Conservation (phyloP, 2,329 filamentous ascomycete genomes). For the Ophiostoma sp. region DNA sequence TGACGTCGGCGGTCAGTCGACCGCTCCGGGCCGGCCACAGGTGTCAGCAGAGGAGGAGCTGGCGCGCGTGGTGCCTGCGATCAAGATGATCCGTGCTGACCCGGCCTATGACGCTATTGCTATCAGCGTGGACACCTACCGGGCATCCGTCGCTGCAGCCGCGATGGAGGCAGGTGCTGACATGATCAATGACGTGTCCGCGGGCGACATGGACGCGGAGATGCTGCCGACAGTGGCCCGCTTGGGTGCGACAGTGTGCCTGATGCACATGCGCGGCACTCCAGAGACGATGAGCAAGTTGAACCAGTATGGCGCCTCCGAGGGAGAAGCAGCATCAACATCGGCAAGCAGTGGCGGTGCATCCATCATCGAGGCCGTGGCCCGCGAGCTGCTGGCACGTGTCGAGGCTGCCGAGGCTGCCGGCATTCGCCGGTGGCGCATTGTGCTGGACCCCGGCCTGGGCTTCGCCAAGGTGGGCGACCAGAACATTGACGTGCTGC, state of each 20-base stretch:
- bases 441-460: slow-evolving; percentile 89
- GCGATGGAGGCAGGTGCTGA: slow-evolving; percentile 79
- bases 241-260: slow-evolving; percentile 73
- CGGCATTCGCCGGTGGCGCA: slow-evolving; percentile 87
- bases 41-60: slow-evolving; percentile 74
- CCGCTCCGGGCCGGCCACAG: slow-evolving; percentile 71
- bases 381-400: slow-evolving; percentile 66
- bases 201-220: slow-evolving; percentile 70
- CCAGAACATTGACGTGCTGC: slow-evolving; percentile 80
- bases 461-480: slow-evolving; percentile 84
- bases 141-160: slow-evolving; percentile 74
- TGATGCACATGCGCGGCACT: slow-evolving; percentile 94
- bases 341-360: not conserved
- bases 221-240: slow-evolving; percentile 82
- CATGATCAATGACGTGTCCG: slow-evolving; percentile 93
- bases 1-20: slow-evolving; percentile 92
- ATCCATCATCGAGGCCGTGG: slow-evolving; percentile 66
- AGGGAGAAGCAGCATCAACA: not conserved
- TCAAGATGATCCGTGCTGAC: slow-evolving; percentile 65
- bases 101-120: slow-evolving; percentile 45
- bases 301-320: slow-evolving; percentile 55
- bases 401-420: slow-evolving; percentile 74
- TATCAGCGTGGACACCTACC: slow-evolving; percentile 92
- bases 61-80: slow-evolving; percentile 74
- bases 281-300: slow-evolving; percentile 76